phyloP scores from a whole-genome alignment of 164 flowering plant species.

The Umbilicus rupestris region DNA sequence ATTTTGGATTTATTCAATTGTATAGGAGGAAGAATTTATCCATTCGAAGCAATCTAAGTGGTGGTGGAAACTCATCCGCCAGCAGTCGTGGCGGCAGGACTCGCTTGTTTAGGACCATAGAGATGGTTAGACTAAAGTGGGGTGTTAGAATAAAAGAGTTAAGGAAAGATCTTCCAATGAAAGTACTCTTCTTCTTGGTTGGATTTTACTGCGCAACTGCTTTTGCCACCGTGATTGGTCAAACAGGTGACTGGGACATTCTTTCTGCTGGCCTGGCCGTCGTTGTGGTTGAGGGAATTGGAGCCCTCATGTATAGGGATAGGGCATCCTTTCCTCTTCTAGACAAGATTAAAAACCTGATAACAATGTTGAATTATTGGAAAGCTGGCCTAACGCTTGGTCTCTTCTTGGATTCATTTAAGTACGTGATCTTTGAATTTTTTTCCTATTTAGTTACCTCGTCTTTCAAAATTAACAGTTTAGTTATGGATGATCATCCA shows the following conservation, averaged over 20 bases:
- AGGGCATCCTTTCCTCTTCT: slow-evolving; percentile 47
- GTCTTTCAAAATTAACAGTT: not conserved
- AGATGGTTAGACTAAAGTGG: slow-evolving; percentile 37
- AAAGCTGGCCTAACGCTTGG: slow-evolving; percentile 85
- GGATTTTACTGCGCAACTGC: slow-evolving; percentile 96
- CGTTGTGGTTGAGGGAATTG: slow-evolving; percentile 82
- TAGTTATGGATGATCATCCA: not conserved
- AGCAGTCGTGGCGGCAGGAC: slow-evolving; percentile 37
- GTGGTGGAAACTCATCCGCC: slow-evolving; percentile 37
- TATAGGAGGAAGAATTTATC: slow-evolving; percentile 52
- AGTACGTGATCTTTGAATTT: slow-evolving; percentile 31
- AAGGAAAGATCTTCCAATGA: slow-evolving; percentile 60
- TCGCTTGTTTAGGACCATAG: slow-evolving; percentile 47
- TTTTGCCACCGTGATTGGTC: slow-evolving; percentile 91
- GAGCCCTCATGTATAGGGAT: slow-evolving; percentile 77
- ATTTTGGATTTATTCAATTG: slow-evolving; percentile 4
- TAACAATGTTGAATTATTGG: slow-evolving; percentile 80
- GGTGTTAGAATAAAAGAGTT: slow-evolving; percentile 39
- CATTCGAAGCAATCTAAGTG: slow-evolving; percentile 43
- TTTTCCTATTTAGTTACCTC: not conserved
- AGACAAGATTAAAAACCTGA: slow-evolving; percentile 35
- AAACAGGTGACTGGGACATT: slow-evolving; percentile 97
- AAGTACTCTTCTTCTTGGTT: slow-evolving; percentile 72
- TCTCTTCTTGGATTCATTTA: slow-evolving; percentile 91
- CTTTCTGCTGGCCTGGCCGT: slow-evolving; percentile 90